Percentiles rank a stretch among this genome's conserved stretches.
Evolutionary conservation across 2,329 filamentous ascomycete genomes (phyloP).

Genomic region (Calycina marina): DNA sequence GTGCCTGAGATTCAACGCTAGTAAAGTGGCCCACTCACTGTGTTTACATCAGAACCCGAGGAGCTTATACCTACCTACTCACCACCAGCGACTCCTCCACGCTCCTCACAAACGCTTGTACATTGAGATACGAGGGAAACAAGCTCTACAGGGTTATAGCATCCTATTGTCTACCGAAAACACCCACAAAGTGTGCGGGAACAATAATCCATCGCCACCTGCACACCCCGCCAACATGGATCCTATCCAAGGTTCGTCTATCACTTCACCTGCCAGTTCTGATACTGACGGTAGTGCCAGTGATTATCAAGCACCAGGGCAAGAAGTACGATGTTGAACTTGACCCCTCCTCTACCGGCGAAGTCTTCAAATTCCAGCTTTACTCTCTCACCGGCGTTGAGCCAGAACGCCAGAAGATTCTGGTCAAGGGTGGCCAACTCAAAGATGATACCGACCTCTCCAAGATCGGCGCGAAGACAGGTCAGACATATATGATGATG

Average conservation of each 20-base stretch:
- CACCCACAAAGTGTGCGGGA: too few relatives aligned
- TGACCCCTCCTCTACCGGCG: slow-evolving; percentile 69
- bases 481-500: slow-evolving; percentile 91
- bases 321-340: slow-evolving; percentile 92
- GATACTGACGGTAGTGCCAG: slow-evolving; percentile 29
- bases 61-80: too few relatives aligned
- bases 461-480: slow-evolving; percentile 71
- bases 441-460: slow-evolving; percentile 88
- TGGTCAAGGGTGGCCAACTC: slow-evolving; percentile 86
- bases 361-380: slow-evolving; percentile 90
- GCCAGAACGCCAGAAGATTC: slow-evolving; percentile 87
- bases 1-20: too few relatives aligned
- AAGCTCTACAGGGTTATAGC: too few relatives aligned
- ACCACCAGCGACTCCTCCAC: too few relatives aligned
- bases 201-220: too few relatives aligned
- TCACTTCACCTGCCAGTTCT: too few relatives aligned
- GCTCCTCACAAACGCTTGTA: too few relatives aligned
- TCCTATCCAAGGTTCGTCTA: slow-evolving; percentile 20
- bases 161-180: too few relatives aligned
- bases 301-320: slow-evolving; percentile 87
- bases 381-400: slow-evolving; percentile 94
- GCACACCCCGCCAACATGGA: slow-evolving; percentile 21
- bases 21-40: too few relatives aligned
- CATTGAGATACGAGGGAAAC: too few relatives aligned
- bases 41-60: too few relatives aligned